phyloP scores from a whole-genome alignment of 2,329 filamentous ascomycete genomes.

The Didymella pinodella region DNA sequence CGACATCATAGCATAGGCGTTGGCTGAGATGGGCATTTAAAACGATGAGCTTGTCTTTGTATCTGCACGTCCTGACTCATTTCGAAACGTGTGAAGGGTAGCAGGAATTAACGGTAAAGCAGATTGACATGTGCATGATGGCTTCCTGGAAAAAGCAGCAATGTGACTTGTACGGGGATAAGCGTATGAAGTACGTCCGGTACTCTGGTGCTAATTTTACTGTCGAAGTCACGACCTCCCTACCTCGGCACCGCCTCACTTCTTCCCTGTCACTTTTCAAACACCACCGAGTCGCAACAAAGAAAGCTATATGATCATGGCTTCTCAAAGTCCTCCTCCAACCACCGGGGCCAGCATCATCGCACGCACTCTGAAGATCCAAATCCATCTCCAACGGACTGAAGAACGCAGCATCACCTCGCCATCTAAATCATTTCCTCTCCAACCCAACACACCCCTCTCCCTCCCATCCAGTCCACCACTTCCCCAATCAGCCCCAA shows the following conservation, averaged over 20 bases:
- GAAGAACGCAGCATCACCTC: too few species aligned
- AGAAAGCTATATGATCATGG: neutral
- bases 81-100: neutral
- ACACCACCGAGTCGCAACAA: neutral
- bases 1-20: slow-evolving; percentile 27
- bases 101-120: neutral
- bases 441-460: too few species aligned
- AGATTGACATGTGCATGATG: neutral
- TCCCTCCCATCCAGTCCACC: too few species aligned
- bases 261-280: slow-evolving; percentile 4
- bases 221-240: slow-evolving; percentile 16
- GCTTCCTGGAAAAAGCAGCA: too few species aligned
- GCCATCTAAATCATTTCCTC: too few species aligned
- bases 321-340: neutral
- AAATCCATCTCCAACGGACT: too few species aligned
- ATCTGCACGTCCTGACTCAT: neutral
- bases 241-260: slow-evolving; percentile 19
- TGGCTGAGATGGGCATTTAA: slow-evolving; percentile 6
- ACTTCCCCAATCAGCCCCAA: too few species aligned
- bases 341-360: slow-evolving; percentile 42
- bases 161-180: too few species aligned
- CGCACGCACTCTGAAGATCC: slow-evolving; percentile 55
- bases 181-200: neutral
- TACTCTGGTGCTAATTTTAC: neutral
- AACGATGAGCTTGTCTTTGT: neutral